Base-by-base conservation (phyloP, 2,329 filamentous ascomycete genomes). In the Monilinia polystroma region DNA sequence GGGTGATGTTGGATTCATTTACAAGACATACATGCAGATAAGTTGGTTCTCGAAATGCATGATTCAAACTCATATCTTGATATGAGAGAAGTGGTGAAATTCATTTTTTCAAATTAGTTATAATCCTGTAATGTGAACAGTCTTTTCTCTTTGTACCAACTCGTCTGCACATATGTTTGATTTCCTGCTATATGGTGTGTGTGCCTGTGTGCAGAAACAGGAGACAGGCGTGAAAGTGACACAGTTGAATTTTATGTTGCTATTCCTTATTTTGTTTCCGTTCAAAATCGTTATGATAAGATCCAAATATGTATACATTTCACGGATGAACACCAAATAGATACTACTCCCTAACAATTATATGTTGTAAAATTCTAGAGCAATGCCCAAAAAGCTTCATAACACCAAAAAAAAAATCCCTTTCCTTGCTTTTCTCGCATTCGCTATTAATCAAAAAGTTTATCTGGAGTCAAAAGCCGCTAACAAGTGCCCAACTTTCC, bases 1-100 rank as follows among this genome's bases (percentile, higher is more conserved):
- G 64, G 32, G 29, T 63, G 58, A 32, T 66, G 58, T 55, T 66
- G 56, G 56, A 62, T 66, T 66, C n/a, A 18, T 62, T 59, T 26
- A 18, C 18, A 54, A 51, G 14, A 45, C 43, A 38, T 49, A 45
- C 38, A 63, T 35, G 49, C 16, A 55, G 18, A 32, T n/a, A 66
- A 47, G 45, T 52, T 66, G 53, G 64, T 35, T 66, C 35, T 45
- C 29, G 45, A 62, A 35, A 62, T 63, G 41, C 26, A 63, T 43
- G 41, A 54, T 55, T 47, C 51, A 43, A 45, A 38, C 54, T 53
- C 26, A 23, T 41, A 43, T 56, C 29, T 29, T 65, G 29, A 58
- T 47, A 38, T 63, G 38, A 47, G 52, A 6, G 52, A 10, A 45
- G 38, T 23, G 11, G 18, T 41, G 32, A 32, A n/a, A 32, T 41